Conservation (phyloP, 192 early-diverging fungal species). For the Backusella parvicylindrica region DNA sequence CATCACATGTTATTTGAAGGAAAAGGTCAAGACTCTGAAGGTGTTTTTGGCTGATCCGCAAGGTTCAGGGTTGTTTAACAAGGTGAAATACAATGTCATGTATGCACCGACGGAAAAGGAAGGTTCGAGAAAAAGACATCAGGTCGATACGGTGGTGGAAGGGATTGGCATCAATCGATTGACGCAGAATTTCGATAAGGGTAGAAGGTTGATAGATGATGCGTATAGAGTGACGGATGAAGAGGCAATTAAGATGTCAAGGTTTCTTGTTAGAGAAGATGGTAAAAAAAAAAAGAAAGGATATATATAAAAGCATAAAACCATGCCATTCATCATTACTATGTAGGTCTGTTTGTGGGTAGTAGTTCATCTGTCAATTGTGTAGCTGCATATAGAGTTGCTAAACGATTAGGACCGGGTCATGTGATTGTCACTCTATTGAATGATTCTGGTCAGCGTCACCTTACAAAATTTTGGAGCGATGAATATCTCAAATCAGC, state of each 20-base stretch:
- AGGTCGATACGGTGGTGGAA: constrained; percentile 97
- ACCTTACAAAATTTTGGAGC: constrained; percentile 93
- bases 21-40: constrained; percentile 51
- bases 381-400: constrained; percentile 81
- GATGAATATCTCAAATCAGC: constrained; percentile 12
- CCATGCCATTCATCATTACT: too few species aligned
- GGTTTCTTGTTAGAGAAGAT: constrained; percentile 78
- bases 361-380: constrained; percentile 90
- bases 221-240: constrained; percentile 81
- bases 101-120: constrained; percentile 86
- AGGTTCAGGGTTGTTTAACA: constrained; percentile 90
- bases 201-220: constrained; percentile 66
- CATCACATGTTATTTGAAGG: constrained; percentile 83
- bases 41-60: constrained; percentile 87
- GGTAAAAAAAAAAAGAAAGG: constrained; percentile 33
- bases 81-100: constrained; percentile 89
- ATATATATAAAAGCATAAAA: too few species aligned
- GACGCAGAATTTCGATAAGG: constrained; percentile 80
- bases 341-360: constrained; percentile 78
- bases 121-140: constrained; percentile 86
- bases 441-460: constrained; percentile 87
- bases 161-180: constrained; percentile 94
- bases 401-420: constrained; percentile 78
- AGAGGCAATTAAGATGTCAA: constrained; percentile 87
- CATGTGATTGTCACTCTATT: constrained; percentile 90